A percentile compares a stretch with the other conserved stretches of the same genome.
These are phyloP conservation scores for Acorus calamus DNA, from an alignment of 106 monocot species.

Conservation along the genomic window DNA sequence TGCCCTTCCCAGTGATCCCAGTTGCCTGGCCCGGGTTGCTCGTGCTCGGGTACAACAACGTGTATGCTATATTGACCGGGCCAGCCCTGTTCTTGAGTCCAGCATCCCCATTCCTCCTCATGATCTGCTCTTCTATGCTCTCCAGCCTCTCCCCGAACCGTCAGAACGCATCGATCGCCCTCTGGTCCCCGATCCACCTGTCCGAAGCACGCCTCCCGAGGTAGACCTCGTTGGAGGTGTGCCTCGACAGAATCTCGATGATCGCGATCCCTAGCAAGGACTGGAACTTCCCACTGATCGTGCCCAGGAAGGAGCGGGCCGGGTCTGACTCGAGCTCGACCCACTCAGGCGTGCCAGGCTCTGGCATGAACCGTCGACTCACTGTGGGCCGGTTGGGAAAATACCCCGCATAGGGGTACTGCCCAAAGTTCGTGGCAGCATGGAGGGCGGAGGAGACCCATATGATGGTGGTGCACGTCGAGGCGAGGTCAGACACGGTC, in stretches of 20 bases:
- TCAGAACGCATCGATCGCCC: slow-evolving; percentile 24
- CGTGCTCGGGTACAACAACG: slow-evolving; percentile 45
- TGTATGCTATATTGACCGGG: slow-evolving; percentile 48
- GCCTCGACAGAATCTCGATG: slow-evolving; percentile 5
- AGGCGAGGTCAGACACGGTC: slow-evolving; percentile 17
- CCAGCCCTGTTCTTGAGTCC: slow-evolving; percentile 48
- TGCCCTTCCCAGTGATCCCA: slow-evolving; percentile 54
- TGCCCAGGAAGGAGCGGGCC: slow-evolving; percentile 1
- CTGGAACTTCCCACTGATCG: slow-evolving; percentile 4
- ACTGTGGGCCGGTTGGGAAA: slow-evolving; percentile 31
- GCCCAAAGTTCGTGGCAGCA: slow-evolving; percentile 58
- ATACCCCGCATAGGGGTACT: slow-evolving; percentile 54
- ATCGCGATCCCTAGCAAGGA: not conserved
- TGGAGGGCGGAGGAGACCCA: slow-evolving; percentile 9
- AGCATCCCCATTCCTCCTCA: slow-evolving; percentile 30
- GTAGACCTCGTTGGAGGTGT: slow-evolving; percentile 43
- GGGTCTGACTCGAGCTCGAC: slow-evolving; percentile 1
- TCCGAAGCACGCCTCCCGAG: slow-evolving; percentile 33
- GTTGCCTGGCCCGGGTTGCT: slow-evolving; percentile 17
- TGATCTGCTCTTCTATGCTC: slow-evolving; percentile 42
- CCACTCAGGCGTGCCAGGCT: slow-evolving; percentile 3
- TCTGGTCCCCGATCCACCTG: slow-evolving; percentile 42
- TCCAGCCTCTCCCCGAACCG: slow-evolving; percentile 40
- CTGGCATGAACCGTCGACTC: slow-evolving; percentile 10
- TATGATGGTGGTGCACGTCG: slow-evolving; percentile 12